A percentile compares a stretch with the other conserved stretches of the same genome.
These are phyloP conservation scores for Larix kaempferi DNA, from an alignment of 75 land plant genomes.

Conservation along the genomic window DNA sequence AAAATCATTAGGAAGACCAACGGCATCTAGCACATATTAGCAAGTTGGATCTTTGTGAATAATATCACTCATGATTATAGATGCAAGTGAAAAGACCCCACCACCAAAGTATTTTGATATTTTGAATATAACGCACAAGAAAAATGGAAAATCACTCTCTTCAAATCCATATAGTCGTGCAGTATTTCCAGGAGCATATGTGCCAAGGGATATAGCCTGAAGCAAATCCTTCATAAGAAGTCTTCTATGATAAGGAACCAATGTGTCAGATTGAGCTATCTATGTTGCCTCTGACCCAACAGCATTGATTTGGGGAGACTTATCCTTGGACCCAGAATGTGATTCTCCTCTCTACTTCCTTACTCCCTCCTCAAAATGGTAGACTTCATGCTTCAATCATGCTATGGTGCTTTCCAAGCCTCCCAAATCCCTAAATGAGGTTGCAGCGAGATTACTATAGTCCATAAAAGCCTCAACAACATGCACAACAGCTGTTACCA, in stretches of 20 bases:
- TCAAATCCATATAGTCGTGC: constrained; percentile 69
- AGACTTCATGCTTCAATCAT: constrained; percentile 77
- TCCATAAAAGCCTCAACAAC: constrained; percentile 93
- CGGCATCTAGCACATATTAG: constrained; percentile 75
- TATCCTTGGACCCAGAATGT: constrained; percentile 23
- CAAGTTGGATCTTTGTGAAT: constrained; percentile 98
- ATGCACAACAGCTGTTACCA: constrained; percentile 89
- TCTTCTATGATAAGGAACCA: constrained; percentile 66
- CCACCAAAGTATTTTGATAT: constrained; percentile 96
- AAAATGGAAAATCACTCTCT: constrained; percentile 76
- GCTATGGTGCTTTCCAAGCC: constrained; percentile 80
- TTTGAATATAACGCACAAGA: constrained; percentile 72
- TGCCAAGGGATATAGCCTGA: constrained; percentile 82
- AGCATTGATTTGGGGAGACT: constrained; percentile 19
- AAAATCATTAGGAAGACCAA: constrained; percentile 85
- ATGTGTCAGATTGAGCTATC: constrained; percentile 51
- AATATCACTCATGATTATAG: constrained; percentile 94
- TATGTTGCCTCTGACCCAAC: constrained; percentile 19
- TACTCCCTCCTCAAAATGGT: constrained; percentile 44
- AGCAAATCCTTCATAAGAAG: constrained; percentile 81
- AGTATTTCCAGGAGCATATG: constrained; percentile 86
- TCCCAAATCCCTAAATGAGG: constrained; percentile 87
- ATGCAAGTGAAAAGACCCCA: constrained; percentile 91
- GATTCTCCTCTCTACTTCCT: constrained; percentile 27
- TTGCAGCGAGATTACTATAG: constrained; percentile 88